Percentiles rank a stretch among this genome's conserved stretches.
These are phyloP conservation scores for Wickerhamiella azyma DNA, from an alignment of 805 yeast species.

Conservation along the genomic window DNA sequence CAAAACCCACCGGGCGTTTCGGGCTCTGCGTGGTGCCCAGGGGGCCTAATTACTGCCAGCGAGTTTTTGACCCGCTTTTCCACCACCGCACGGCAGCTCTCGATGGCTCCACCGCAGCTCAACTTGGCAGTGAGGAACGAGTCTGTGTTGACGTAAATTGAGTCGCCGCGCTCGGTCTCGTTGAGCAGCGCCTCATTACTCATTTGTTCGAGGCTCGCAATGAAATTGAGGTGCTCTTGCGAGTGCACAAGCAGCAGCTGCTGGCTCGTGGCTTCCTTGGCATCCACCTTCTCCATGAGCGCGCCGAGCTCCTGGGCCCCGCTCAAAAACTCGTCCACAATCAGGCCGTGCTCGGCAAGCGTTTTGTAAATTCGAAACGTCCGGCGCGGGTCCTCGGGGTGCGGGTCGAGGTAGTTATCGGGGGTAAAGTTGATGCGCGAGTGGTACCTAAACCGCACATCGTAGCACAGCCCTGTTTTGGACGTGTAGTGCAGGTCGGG, in stretches of 20 bases:
- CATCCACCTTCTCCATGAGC: constrained; percentile 77
- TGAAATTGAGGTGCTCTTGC: constrained; percentile 58
- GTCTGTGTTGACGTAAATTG: constrained; percentile 89
- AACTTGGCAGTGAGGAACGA: constrained; percentile 74
- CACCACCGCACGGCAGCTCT: constrained; percentile 88
- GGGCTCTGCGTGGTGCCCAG: constrained; percentile 99
- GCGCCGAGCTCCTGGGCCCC: constrained; percentile 70
- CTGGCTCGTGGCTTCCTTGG: constrained; percentile 74
- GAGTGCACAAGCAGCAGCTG: constrained; percentile 83
- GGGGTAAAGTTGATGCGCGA: constrained; percentile 87
- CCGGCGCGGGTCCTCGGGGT: constrained; percentile 97
- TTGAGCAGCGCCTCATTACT: constrained; percentile 58
- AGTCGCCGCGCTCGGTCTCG: constrained; percentile 84
- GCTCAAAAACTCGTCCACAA: constrained; percentile 61
- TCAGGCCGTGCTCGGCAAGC: constrained; percentile 85
- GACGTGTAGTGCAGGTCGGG: constrained; percentile 7
- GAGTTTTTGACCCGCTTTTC: constrained; percentile 87
- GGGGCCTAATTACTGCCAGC: constrained; percentile 91
- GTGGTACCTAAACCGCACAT: constrained; percentile 94
- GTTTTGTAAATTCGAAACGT: constrained; percentile 87
- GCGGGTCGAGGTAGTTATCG: constrained; percentile 92
- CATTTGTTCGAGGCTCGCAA: constrained; percentile 68
- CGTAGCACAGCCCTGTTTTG: constrained; percentile 91
- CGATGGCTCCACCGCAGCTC: constrained; percentile 94
- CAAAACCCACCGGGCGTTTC: constrained; percentile 96